Base-by-base conservation (phyloP, 1,139 yeast species). In the Scheffersomyces segobiensis region DNA sequence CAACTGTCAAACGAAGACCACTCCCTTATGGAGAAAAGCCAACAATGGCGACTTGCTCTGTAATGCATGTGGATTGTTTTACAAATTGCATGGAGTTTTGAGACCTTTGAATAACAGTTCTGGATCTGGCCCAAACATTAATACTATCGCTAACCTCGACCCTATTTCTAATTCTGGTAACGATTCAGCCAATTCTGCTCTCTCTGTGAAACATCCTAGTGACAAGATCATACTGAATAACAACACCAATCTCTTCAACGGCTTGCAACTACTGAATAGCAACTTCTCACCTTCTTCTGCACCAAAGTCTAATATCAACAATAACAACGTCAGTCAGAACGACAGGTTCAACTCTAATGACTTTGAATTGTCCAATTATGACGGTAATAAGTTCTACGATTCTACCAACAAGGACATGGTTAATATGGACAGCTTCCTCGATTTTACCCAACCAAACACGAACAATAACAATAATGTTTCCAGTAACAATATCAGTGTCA, bases 21-120 rank as follows among this genome's bases (percentile, higher is more conserved):
- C 84, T 2, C 84, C 84, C 3, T 67, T 80, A 18, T 80, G 84
- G 84, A 70, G 84, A 53, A 79, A 77, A 59, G 71, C 81, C n/a
- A 76, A 72, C 63, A 72, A 73, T 54, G 83, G 84, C 2, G 81
- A 78, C 57, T 71, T 80, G 55, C 68, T 80, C 46, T 80, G 84
- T 63, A 80, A 80, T 63, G 84, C 84, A 0, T 80, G 84, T 65
- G 84, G 84, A 3, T 72, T 80, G 56, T 80, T 80, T 62, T 78
- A 77, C 65, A 79, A 79, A 63, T 69, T 80, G 53, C 83, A 80
- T 63, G 83, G 84, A 3, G 80, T 78, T 1, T 74, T 79, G 63
- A 68, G 84, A 48, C 84, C 84, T 5, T 67, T 79, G 53, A 75
- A 70, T 58, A 62, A 67, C 53, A 58, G 62, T 21, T 51, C 55